Conservation (phyloP, 345 rosid genomes). For the Murraya paniculata region DNA sequence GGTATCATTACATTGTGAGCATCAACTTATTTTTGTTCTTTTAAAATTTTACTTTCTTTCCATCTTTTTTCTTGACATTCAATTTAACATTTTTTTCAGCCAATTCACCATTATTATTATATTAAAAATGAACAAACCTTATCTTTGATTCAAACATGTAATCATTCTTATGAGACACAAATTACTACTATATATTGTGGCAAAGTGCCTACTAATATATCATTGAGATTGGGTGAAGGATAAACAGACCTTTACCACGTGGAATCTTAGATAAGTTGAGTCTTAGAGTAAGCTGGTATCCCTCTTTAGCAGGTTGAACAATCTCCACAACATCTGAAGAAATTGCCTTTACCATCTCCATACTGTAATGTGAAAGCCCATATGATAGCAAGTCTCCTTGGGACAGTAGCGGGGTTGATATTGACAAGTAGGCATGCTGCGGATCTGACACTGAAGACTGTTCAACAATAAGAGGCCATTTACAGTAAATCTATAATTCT, state of each 20-base stretch:
- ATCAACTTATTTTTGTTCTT: background rate
- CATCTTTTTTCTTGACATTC: background rate
- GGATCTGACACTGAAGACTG: slow-evolving; percentile 70
- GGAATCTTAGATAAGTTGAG: slow-evolving; percentile 60
- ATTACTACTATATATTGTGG: background rate
- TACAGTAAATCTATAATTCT: background rate
- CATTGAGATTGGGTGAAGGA: slow-evolving; percentile 2
- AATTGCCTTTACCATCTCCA: slow-evolving; percentile 43
- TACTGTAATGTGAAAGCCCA: slow-evolving; percentile 44
- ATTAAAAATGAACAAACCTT: background rate
- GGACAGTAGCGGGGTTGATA: slow-evolving; percentile 58
- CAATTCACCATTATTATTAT: background rate
- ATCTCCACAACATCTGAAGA: slow-evolving; percentile 57
- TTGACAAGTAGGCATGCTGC: slow-evolving; percentile 43
- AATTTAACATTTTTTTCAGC: background rate
- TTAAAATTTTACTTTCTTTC: too few relatives aligned
- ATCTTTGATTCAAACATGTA: background rate
- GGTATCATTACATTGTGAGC: background rate
- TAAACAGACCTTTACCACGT: slow-evolving; percentile 50
- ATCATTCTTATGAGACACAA: background rate
- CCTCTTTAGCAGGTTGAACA: slow-evolving; percentile 69
- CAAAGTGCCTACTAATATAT: background rate
- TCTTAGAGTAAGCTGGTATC: slow-evolving; percentile 79
- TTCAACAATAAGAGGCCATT: slow-evolving; percentile 5
- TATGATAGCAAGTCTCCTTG: slow-evolving; percentile 36